phyloP scores from a whole-genome alignment of 805 yeast species.

The Wickerhamia fluorescens region DNA sequence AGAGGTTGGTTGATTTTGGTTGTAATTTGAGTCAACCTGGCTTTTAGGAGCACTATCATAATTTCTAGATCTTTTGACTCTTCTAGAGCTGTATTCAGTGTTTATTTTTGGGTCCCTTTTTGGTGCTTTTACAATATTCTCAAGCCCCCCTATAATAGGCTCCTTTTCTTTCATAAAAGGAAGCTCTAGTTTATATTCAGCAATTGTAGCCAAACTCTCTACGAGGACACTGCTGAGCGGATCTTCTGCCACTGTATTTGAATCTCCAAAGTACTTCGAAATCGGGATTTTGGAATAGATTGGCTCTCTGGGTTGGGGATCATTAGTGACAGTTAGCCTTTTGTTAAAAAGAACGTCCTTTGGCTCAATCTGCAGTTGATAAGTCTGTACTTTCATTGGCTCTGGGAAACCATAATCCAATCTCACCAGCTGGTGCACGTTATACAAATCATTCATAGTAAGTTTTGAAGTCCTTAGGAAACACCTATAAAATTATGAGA shows the following conservation, averaged over 20 bases:
- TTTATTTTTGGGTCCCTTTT: too few species aligned
- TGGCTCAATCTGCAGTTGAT: too few species aligned
- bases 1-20: conserved; percentile 9
- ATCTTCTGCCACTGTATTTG: conserved; percentile 9
- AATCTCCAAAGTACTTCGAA: conserved; percentile 5
- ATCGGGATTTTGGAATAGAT: conserved; percentile 6
- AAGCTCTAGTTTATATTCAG: conserved; percentile 9
- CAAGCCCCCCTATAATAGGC: neutral
- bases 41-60: too few species aligned
- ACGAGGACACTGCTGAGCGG: conserved; percentile 17
- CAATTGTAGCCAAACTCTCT: conserved; percentile 11
- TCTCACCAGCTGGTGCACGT: too few species aligned
- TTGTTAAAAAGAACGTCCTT: conserved; percentile 12
- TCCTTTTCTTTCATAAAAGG: conserved; percentile 8
- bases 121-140: too few species aligned
- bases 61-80: too few species aligned
- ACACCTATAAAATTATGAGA: too few species aligned
- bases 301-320: conserved; percentile 7
- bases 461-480: too few species aligned
- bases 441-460: too few species aligned
- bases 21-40: neutral
- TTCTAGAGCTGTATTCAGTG: too few species aligned
- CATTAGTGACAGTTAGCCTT: conserved; percentile 12
- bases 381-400: too few species aligned
- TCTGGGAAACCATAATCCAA: too few species aligned